Evolutionary conservation across 192 early-diverging fungal genomes (phyloP), one percentile per base, ranked within the genome.

Genomic region (Powellomyces hirtus): DNA sequence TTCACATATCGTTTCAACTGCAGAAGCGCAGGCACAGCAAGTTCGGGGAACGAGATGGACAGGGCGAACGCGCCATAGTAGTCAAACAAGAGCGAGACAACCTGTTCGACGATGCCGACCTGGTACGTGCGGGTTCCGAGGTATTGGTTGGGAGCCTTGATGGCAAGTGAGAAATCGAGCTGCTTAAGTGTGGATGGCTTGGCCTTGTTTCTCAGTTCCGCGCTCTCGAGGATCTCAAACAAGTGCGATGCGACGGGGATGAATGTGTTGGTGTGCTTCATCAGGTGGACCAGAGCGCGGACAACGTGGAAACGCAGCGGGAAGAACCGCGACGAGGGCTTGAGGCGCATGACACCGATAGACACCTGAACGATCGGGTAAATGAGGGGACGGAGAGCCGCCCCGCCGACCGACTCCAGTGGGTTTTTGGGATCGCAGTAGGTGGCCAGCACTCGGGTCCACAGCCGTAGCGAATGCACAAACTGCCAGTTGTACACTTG

Each of bases 401-500:
- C 64, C 16, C 73, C 75, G 40, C 74, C 71, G 20, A 42, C 84
- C 35, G 79, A 66, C 7, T 85, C 80, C 50, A 79, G 63, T 30
- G 77, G 75, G 14, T 76, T 72, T 56, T 63, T 68, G 38, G 63
- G 75, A 30, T 84, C 74, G 51, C 86, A 87, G 77, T 95, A 91
- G 42, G 88, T 89, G 11, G 84, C 68, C 42, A 97, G 68, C 0
- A 97, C 89, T 50, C 91, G 86, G 18, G 91, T 77, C 95, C 95
- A 98, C 62, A 97, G 89, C 63, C 89, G 86, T 56, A 99, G 79
- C 62, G 89, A 91, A 77, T 96, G 93, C 58, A 99, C 74, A 73
- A 88, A 99, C 79, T 96, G 94, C 97, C 97, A 99, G 83, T 94
- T 94, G 84, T 97, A 96, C 40, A 99, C 92, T 7, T 85, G 72